Conservation (phyloP, 2,329 filamentous ascomycete genomes). For the Colletotrichum simmondsii region DNA sequence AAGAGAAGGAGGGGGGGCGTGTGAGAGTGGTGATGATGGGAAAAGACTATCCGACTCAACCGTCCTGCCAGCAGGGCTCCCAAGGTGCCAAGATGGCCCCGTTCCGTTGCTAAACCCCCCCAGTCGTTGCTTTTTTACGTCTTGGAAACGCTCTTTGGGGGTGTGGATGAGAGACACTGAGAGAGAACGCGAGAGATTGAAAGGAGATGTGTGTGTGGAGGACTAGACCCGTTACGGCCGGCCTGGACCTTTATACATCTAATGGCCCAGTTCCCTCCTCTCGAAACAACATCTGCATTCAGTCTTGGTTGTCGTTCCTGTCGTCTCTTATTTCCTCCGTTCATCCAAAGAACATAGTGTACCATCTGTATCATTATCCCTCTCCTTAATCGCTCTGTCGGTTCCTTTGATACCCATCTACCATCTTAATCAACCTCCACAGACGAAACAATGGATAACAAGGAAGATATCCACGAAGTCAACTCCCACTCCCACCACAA, state of each 20-base stretch:
- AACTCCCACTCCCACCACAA: constrained; percentile 14
- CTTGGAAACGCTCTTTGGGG: neutral
- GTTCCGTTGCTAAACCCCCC: constrained; percentile 5
- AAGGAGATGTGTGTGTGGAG: neutral
- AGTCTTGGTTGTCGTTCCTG: neutral
- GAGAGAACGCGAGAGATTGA: no score
- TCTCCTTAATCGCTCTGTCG: neutral
- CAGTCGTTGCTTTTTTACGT: neutral
- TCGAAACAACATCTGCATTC: neutral
- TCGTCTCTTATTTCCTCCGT: neutral
- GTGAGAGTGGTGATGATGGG: neutral
- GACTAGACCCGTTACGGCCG: neutral
- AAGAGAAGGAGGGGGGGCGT: no score
- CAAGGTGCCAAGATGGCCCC: constrained; percentile 11
- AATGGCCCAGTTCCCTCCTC: neutral
- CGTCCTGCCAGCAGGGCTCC: constrained; percentile 3
- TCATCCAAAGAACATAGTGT: neutral
- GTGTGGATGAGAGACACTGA: neutral
- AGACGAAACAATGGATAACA: constrained; percentile 6
- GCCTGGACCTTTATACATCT: constrained; percentile 5
- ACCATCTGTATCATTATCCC: neutral
- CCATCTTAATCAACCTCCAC: neutral
- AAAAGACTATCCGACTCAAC: constrained; percentile 6
- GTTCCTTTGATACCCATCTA: neutral
- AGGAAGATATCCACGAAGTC: constrained; percentile 17